Evolutionary conservation across 306 rosid species (phyloP), one percentile per base, ranked within the genome.

Genomic region (Pyrus communis): DNA sequence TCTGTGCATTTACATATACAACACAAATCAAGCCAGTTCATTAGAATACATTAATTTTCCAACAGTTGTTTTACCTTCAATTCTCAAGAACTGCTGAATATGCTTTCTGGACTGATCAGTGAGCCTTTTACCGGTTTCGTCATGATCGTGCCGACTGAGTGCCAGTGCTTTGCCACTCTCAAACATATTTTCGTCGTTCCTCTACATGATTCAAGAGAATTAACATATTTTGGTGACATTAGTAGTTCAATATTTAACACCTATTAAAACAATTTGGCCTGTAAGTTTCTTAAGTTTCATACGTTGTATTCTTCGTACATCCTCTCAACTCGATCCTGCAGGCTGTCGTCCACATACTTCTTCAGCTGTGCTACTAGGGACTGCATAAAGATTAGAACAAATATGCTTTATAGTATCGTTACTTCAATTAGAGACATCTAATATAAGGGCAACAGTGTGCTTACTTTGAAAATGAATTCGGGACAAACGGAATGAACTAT

Each of bases 251-350:
- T 79, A 8, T 27, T 35, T 9, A n/a, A 22, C 35, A 12, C 40
- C 21, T 21, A 8, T 27, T 25, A 23, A 69, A 52, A 9, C n/a
- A 73, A 30, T 30, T 63, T 63, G 42, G 12, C 11, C 69, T 0
- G 15, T 9, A 18, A 4, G 33, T 57, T 62, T 52, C 58, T 52
- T 30, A 69, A 58, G 21, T 65, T 25, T 52, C 84, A 31, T 87
- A 93, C 98, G 1, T 21, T 84, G 87, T 87, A 90, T 43, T 91
- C 90, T 10, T 57, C 78, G 67, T 82, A 79, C 58, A 93, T 93
- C 70, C 79, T 59, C 46, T 87, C 89, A 64, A 90, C 7, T 35
- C 79, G 85, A 17, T 66, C 46, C 38, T 83, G 76, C 15, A 79
- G 79, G 49, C 87, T 77, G 2, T 80, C 81, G 52, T 83, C 87